Base-by-base conservation (phyloP, 305 asterid genomes). In the Vinca major region DNA sequence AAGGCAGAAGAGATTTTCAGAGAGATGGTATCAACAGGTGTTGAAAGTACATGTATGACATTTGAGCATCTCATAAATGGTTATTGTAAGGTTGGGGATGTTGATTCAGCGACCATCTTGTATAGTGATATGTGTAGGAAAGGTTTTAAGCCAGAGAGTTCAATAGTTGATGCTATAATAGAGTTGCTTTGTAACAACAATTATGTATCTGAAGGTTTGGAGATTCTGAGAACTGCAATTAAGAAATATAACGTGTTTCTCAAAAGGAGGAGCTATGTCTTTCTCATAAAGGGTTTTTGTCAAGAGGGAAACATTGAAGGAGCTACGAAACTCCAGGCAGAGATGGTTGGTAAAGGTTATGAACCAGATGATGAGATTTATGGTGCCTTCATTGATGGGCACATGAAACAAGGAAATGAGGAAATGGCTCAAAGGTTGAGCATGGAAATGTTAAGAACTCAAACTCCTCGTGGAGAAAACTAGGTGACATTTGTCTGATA, bases 11-110 rank as follows among this genome's bases (percentile, higher is more conserved):
- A 86, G 70, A 70, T 85, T 40, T 85, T 80, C 66, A 63, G 88
- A 62, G 88, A 86, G 68, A 92, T 90, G 98, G 92, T 74, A 65
- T 71, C 74, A 77, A 72, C 75, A 45, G 96, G 86, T 13, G 65
- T 86, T 41, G 88, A 84, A 69, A 68, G 85, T 60, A 84, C 89
- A 33, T 63, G 85, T 77, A 65, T 74, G 68, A 89, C 90, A 14
- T 85, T 72, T 44, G 91, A 92, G 80, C 90, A 86, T 84, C 88
- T 89, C 61, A 81, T 89, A 49, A 78, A 68, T 11, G 98, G 92
- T 20, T 83, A 89, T 65, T 91, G 94, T 78, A 78, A 73, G 65
- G 65, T 66, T 7, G 85, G 83, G 60, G 86, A 82, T 71, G 67
- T 71, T 67, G 88, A 83, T 74, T 77, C 88, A 0, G 86, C 79